A percentile compares a stretch with the other conserved stretches of the same genome.
These are phyloP conservation scores for Geotrichum klebahnii DNA, from an alignment of 1,139 yeast genomes.

Conservation along the genomic window DNA sequence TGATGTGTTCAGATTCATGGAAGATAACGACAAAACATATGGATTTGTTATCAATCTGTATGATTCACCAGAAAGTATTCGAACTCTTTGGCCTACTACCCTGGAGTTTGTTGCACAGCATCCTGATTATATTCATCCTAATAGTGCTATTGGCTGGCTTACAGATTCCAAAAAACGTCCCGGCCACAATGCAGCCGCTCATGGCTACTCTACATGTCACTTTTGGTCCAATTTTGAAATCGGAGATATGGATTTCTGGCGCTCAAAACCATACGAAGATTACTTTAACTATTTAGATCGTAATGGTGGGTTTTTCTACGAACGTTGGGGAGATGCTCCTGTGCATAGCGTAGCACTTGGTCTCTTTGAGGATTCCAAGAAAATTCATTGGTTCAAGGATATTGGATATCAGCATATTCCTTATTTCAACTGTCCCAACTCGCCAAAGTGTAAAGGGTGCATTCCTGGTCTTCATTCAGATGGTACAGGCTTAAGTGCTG, in stretches of 20 bases:
- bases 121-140: constrained; percentile 55
- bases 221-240: constrained; percentile 85
- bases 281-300: constrained; percentile 64
- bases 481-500: constrained; percentile 47
- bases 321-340: constrained; percentile 92
- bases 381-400: constrained; percentile 84
- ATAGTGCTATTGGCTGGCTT: constrained; percentile 49
- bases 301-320: constrained; percentile 77
- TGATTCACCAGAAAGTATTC: constrained; percentile 59
- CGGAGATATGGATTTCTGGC: constrained; percentile 73
- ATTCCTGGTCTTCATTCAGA: constrained; percentile 47
- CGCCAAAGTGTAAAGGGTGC: constrained; percentile 45
- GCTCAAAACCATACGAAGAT: constrained; percentile 58
- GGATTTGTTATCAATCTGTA: constrained; percentile 50
- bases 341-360: constrained; percentile 75
- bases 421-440: constrained; percentile 64
- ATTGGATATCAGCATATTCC: constrained; percentile 76
- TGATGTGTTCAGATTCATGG: constrained; percentile 67
- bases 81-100: constrained; percentile 48
- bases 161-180: constrained; percentile 26
- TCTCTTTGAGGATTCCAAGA: constrained; percentile 63
- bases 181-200: constrained; percentile 39
- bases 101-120: constrained; percentile 47
- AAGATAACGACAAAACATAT: constrained; percentile 43
- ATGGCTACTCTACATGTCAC: constrained; percentile 75